phyloP scores from a whole-genome alignment of 2,329 filamentous ascomycete genomes.

The Fonsecaea monophora region DNA sequence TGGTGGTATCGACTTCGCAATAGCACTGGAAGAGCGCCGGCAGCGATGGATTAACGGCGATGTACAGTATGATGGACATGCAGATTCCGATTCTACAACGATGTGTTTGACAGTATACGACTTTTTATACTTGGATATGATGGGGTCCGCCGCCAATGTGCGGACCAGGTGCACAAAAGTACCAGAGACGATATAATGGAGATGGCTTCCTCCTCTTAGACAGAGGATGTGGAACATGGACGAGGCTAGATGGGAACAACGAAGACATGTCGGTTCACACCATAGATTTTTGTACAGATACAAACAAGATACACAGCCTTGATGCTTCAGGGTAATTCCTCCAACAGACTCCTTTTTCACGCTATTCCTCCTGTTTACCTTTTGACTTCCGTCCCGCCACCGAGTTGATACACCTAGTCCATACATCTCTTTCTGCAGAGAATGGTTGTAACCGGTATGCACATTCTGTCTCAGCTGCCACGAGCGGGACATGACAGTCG shows the following conservation, averaged over 20 bases:
- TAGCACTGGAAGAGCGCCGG: background rate
- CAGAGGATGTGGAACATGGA: background rate
- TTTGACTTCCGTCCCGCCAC: too few species aligned
- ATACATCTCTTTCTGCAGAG: too few species aligned
- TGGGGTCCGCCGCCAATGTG: background rate
- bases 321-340: background rate
- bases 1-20: conserved; percentile 47
- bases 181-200: background rate
- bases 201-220: background rate
- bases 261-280: conserved; percentile 6
- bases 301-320: conserved; percentile 9
- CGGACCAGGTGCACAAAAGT: background rate
- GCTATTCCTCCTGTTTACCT: background rate
- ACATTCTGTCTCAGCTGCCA: too few species aligned
- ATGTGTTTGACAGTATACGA: background rate
- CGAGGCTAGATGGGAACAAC: conserved; percentile 1
- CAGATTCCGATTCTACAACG: background rate
- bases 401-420: too few species aligned
- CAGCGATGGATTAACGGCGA: background rate
- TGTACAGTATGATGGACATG: conserved; percentile 3
- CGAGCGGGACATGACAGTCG: too few species aligned
- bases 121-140: conserved; percentile 2
- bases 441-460: too few species aligned
- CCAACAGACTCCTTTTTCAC: background rate
- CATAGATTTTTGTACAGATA: background rate